Base-by-base conservation (phyloP, 2,329 filamentous ascomycete species). In the Zopfia rhizophila region DNA sequence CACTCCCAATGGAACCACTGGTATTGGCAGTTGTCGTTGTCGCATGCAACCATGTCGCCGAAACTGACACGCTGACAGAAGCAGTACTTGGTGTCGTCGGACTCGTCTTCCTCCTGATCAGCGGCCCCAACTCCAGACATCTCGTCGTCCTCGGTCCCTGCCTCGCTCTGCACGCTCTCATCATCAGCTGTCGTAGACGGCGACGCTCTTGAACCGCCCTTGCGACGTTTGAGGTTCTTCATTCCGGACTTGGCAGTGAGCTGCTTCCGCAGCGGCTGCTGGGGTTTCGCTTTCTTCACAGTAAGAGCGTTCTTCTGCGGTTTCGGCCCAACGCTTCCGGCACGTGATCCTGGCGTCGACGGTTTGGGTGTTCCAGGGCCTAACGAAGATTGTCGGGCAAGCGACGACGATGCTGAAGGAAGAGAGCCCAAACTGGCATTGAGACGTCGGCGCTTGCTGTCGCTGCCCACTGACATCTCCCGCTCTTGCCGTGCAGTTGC, bases 1-100 rank as follows among this genome's bases (percentile, higher is more conserved):
- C 78, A 80, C 48, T 74, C 85, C 88, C 89, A 94, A 73, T 94
- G 90, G 70, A 94, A 94, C 90, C 90, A 94, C 74, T 94, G 89
- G 64, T 84, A 89, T 33, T 86, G 85, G 72, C 90, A 94, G 56
- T 86, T 81, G 46, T 88, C 85, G 69, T 93, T 93, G 75, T 94
- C 90, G 75, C 90, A 94, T 21, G 89, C 90, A 53, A 94, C 89
- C 90, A 94, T 94, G 65, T 93, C 88, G 51, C 90, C 90, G 65
- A 89, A 91, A 70, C 88, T 91, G 56, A 92, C 87, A 60, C 88
- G 88, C 68, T 92, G 87, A 70, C 90, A 94, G 21, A 87, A 80
- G 73, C 90, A 94, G 73, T 94, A 94, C 69, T 90, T 78, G 46
- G 75, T 89, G 65, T 88, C 87, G 72, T 91, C 88, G 53, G 87